A percentile compares a stretch with the other conserved stretches of the same genome.
Evolutionary conservation across 352 stramenopile genomes (phyloP).

Genomic region (Pythium oligandrum): DNA sequence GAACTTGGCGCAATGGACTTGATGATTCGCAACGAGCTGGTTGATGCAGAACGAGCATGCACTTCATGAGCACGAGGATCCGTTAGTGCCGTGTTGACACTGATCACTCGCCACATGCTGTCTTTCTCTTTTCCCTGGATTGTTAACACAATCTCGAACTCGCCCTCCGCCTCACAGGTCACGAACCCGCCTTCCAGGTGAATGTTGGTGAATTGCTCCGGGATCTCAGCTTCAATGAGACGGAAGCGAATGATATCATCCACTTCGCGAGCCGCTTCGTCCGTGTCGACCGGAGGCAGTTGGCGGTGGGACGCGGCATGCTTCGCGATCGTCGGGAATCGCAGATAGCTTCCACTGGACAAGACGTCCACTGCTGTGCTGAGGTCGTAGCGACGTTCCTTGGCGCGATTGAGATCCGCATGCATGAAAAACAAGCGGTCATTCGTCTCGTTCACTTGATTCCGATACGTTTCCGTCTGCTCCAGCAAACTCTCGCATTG

Average conservation of each 20-base stretch:
- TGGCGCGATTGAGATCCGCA: constrained; percentile 71
- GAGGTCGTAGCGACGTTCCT: constrained; percentile 77
- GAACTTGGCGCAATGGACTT: constrained; percentile 66
- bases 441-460: constrained; percentile 80
- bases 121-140: constrained; percentile 76
- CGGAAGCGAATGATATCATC: constrained; percentile 80
- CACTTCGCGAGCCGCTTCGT: constrained; percentile 49
- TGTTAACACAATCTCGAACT: constrained; percentile 84
- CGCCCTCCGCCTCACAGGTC: constrained; percentile 62
- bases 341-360: constrained; percentile 69
- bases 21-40: constrained; percentile 70
- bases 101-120: constrained; percentile 75
- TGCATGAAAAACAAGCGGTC: constrained; percentile 86
- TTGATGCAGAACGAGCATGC: constrained; percentile 53
- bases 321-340: constrained; percentile 69
- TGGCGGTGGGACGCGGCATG: constrained; percentile 67
- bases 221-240: constrained; percentile 77
- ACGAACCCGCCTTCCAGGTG: constrained; percentile 75
- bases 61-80: constrained; percentile 48
- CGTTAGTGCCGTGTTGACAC: constrained; percentile 71
- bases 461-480: constrained; percentile 55
- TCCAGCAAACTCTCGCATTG: constrained; percentile 63
- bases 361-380: constrained; percentile 79
- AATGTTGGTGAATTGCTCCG: constrained; percentile 74
- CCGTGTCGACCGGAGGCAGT: constrained; percentile 56